phyloP scores from a whole-genome alignment of 73 alveolate species.

The Paraurostyla sp. region DNA sequence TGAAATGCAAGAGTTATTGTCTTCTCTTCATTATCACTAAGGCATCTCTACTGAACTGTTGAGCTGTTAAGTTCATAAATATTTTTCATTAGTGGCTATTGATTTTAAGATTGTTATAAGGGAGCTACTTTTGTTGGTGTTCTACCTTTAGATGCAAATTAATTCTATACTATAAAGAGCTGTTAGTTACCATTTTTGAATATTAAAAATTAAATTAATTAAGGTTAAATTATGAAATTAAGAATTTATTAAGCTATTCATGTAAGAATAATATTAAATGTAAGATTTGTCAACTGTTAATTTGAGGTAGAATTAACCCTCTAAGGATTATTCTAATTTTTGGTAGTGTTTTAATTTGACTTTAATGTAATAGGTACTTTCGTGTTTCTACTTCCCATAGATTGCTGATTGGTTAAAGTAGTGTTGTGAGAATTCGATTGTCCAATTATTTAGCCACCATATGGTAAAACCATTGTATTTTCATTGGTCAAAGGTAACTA shows the following conservation, averaged over 20 bases:
- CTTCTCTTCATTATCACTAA: not conserved
- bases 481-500: too few species aligned
- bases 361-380: not conserved
- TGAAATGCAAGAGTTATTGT: not conserved
- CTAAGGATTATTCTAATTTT: not conserved
- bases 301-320: not conserved
- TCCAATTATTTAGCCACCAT: too few species aligned
- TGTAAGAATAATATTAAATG: constrained; percentile 13
- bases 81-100: not conserved
- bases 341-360: not conserved
- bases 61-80: constrained; percentile 25
- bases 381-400: too few species aligned
- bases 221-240: not conserved
- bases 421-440: too few species aligned
- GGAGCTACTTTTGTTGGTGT: not conserved
- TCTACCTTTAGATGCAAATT: not conserved
- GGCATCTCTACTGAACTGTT: not conserved
- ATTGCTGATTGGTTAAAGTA: too few species aligned
- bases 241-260: not conserved
- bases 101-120: not conserved
- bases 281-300: not conserved
- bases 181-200: not conserved
- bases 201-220: too few species aligned
- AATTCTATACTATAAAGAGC: not conserved
- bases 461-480: too few species aligned